Base-by-base conservation (phyloP, 163 green algal species). In the Scenedesmus sp. region DNA sequence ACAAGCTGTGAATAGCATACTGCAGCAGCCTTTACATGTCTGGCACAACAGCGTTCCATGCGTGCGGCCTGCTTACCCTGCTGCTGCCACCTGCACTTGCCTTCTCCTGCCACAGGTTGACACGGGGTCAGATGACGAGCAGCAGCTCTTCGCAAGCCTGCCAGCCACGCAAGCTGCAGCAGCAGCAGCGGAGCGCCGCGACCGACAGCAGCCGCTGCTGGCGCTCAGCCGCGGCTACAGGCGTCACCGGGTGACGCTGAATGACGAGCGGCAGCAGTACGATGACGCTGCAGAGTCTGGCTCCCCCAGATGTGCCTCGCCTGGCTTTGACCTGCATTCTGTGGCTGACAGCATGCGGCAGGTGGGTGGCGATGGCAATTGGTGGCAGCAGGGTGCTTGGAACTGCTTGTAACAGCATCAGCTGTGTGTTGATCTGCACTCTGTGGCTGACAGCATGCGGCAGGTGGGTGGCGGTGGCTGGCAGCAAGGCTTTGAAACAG, bases 101-200 rank as follows among this genome's bases (percentile, higher is more conserved):
- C 74, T 8, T 82, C 26, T n/a, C 6, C 74, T 57, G 74, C 73
- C 2, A 9, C 76, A 92, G 88, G 76, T 94, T 55, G 88, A 93
- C 67, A 34, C 92, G 16, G 92, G 92, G 1, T 91, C 89, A 74
- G 92, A 93, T 56, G 84, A 93, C 55, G 89, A 93, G 59, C 18
- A 82, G 70, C 26, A 91, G 84, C 67, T 93, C 15, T 70, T 94
- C 70, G 73, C 73, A 46, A 16, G 77, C 92, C 52, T 93, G 84
- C 88, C 81, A 83, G n/a, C 55, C 12, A 94, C 73, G 16, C 59
- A 56, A 10, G 88, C 60, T 64, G 76, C 70, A 7, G 82, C 46
- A 4, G 77, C 77, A 55, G 88, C 88, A 76, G 74, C 74, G 18
- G 55, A 70, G 79, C 79, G 56, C 2, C 60, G 60, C 15, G 70